These are phyloP conservation scores for Pyracantha coccinea DNA, from an alignment of 331 rosid species.

Conservation along the genomic window DNA sequence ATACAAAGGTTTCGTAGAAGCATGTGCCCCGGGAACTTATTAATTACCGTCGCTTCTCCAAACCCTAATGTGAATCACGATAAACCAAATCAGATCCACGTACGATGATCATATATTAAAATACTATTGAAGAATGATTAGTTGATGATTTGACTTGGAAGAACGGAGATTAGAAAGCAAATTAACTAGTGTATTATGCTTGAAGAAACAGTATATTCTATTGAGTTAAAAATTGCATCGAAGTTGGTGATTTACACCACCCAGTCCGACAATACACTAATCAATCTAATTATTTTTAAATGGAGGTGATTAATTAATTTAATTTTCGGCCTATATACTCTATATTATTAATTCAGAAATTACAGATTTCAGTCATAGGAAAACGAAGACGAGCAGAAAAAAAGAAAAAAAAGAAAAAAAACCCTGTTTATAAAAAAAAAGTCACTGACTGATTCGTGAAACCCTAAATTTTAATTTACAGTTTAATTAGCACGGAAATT, in stretches of 20 bases:
- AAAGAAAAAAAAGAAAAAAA: too few species aligned
- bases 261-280: not conserved
- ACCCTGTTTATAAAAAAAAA: too few species aligned
- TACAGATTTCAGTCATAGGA: too few species aligned
- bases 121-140: not conserved
- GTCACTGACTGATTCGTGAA: not conserved
- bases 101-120: not conserved
- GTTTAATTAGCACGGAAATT: not conserved
- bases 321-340: too few species aligned
- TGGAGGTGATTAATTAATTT: too few species aligned
- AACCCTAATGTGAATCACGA: not conserved
- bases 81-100: not conserved
- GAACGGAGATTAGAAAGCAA: not conserved
- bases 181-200: not conserved
- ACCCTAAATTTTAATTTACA: not conserved
- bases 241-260: not conserved
- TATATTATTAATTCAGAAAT: too few species aligned
- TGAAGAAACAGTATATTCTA: not conserved
- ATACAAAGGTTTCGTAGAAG: not conserved
- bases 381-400: too few species aligned
- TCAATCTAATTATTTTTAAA: not conserved
- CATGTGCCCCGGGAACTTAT: not conserved
- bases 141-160: not conserved
- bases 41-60: not conserved
- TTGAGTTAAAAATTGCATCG: not conserved